Evolutionary conservation across 768 basidiomycete genomes (phyloP).

Genomic region (Suillus sp.): DNA sequence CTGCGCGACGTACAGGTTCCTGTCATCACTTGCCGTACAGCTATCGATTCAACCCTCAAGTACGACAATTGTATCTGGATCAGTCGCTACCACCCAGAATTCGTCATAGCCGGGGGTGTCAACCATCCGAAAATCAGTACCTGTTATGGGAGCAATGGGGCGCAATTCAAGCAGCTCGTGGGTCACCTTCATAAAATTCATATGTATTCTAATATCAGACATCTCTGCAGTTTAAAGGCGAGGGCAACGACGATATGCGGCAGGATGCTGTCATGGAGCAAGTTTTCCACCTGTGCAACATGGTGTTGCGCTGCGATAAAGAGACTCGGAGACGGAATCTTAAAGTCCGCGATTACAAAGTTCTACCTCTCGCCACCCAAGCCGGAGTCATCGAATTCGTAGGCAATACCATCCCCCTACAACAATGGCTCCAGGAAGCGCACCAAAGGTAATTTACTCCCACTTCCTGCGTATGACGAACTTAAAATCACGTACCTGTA

Average conservation of each 20-base stretch:
- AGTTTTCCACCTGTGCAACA: constrained; percentile 88
- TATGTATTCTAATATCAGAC: neutral
- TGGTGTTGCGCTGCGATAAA: constrained; percentile 69
- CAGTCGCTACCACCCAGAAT: constrained; percentile 56
- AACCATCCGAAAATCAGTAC: constrained; percentile 80
- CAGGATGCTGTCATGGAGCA: constrained; percentile 99
- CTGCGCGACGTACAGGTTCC: constrained; percentile 70
- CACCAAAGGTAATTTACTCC: constrained; percentile 55
- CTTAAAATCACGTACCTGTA: constrained; percentile 29
- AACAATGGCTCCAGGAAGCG: constrained; percentile 59
- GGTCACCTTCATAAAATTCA: constrained; percentile 27
- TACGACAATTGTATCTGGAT: constrained; percentile 79
- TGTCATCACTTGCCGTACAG: constrained; percentile 71
- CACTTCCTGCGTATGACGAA: neutral
- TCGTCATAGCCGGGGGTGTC: constrained; percentile 71
- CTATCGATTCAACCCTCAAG: constrained; percentile 65
- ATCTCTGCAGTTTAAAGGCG: constrained; percentile 81
- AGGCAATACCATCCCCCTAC: constrained; percentile 67
- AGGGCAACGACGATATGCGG: constrained; percentile 86
- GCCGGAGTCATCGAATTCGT: constrained; percentile 94
- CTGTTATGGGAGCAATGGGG: constrained; percentile 70
- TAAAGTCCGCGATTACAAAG: constrained; percentile 81
- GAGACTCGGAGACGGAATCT: constrained; percentile 76
- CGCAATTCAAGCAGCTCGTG: constrained; percentile 78
- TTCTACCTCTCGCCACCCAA: constrained; percentile 78